Conservation (phyloP, 1,139 yeast genomes). For the Yamadazyma jaroonii region DNA sequence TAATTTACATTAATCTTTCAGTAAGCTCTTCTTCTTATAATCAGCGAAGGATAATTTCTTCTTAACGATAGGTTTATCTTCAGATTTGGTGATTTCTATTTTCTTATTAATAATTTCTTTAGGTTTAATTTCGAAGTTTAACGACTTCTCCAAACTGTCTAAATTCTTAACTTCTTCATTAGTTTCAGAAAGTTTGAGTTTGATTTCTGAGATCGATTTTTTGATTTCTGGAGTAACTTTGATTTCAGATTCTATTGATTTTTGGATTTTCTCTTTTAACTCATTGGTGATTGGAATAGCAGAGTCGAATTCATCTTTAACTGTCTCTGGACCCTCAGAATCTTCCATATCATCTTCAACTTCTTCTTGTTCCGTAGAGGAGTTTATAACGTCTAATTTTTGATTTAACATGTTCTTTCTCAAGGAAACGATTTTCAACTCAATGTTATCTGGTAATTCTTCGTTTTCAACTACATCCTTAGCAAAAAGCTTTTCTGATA, state of each 20-base stretch:
- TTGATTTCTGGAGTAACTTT: constrained; percentile 15
- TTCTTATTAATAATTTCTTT: constrained; percentile 10
- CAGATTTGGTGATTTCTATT: constrained; percentile 7
- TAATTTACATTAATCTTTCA: constrained; percentile 29
- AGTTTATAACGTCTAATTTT: background rate
- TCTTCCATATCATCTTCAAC: background rate
- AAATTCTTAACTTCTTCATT: constrained; percentile 4
- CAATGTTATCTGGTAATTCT: constrained; percentile 2
- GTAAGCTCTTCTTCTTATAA: constrained; percentile 58
- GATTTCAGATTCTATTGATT: constrained; percentile 13
- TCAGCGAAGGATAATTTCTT: constrained; percentile 84
- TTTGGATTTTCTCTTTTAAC: constrained; percentile 12
- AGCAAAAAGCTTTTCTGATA: constrained; percentile 24
- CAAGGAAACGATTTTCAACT: background rate
- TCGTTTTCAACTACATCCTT: constrained; percentile 9
- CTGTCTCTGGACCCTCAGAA: too few species aligned
- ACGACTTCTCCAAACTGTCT: constrained; percentile 4
- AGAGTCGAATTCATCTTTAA: constrained; percentile 4
- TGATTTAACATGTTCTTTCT: background rate
- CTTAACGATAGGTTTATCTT: constrained; percentile 26
- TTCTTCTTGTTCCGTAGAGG: background rate
- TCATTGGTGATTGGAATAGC: constrained; percentile 12
- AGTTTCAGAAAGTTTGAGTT: constrained; percentile 10
- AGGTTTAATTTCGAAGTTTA: constrained; percentile 2
- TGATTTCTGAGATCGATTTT: constrained; percentile 14